These are phyloP conservation scores for Saccharomycopsis oosterbeekiorum DNA, from an alignment of 805 yeast genomes.

Conservation along the genomic window DNA sequence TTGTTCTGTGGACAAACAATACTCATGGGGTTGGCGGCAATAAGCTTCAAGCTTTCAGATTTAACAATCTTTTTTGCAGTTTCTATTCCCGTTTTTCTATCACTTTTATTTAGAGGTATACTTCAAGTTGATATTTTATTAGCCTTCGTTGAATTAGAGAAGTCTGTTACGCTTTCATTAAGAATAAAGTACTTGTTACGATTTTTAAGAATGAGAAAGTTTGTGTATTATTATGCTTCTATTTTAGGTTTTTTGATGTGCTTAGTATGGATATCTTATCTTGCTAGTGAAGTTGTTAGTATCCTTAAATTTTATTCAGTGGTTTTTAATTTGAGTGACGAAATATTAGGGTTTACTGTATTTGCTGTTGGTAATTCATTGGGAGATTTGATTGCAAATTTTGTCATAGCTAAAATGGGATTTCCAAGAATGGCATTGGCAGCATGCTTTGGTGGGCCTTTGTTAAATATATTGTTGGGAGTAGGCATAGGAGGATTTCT, in stretches of 20 bases:
- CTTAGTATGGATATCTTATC: conserved; percentile 55
- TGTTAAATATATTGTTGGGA: conserved; percentile 68
- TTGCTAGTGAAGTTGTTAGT: conserved; percentile 63
- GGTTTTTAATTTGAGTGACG: conserved; percentile 56
- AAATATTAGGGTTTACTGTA: conserved; percentile 75
- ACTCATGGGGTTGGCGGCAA: neutral
- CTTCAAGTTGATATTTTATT: neutral
- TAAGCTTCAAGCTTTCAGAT: neutral
- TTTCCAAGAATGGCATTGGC: conserved; percentile 86
- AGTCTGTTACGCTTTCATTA: neutral
- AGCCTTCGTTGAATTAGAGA: neutral
- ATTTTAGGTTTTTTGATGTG: conserved; percentile 53
- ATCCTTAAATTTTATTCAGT: conserved; percentile 53
- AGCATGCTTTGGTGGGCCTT: conserved; percentile 92
- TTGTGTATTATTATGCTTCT: neutral
- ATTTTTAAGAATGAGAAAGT: neutral
- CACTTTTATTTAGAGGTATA: neutral
- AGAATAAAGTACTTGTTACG: neutral
- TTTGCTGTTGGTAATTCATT: conserved; percentile 89
- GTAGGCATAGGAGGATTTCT: conserved; percentile 66
- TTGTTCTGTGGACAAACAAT: neutral
- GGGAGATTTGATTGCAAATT: conserved; percentile 80
- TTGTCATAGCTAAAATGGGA: conserved; percentile 72
- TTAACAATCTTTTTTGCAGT: neutral
- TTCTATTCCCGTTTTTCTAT: neutral